Evolutionary conservation across 768 basidiomycete genomes (phyloP).

Genomic region (Mycena polygramma): DNA sequence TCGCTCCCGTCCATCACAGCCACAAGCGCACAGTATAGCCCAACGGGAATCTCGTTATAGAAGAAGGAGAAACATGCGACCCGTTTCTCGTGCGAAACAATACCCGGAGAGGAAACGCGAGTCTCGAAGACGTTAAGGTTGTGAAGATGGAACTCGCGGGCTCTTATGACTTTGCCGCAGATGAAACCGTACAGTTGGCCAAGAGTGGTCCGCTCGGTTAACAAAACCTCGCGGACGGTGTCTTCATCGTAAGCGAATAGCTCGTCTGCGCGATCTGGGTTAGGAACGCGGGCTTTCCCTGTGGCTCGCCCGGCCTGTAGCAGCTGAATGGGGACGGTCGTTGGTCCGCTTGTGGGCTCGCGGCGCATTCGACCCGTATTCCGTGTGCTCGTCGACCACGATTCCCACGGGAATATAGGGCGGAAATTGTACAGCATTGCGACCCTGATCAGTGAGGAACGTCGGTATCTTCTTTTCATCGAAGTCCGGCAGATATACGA

Average conservation of each 20-base stretch:
- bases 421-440: conserved; percentile 47
- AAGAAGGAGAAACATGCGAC: conserved; percentile 75
- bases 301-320: conserved; percentile 51
- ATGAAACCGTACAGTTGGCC: conserved; percentile 83
- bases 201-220: conserved; percentile 79
- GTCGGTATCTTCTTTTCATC: conserved; percentile 64
- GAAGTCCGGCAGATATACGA: conserved; percentile 76
- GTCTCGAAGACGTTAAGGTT: conserved; percentile 63
- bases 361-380: conserved; percentile 59
- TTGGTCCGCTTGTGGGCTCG: conserved; percentile 38
- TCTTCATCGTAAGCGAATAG: conserved; percentile 67
- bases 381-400: conserved; percentile 66
- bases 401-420: conserved; percentile 48
- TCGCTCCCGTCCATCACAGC: conserved; percentile 69
- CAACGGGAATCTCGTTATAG: conserved; percentile 72
- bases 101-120: conserved; percentile 50
- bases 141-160: conserved; percentile 73
- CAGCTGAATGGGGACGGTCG: conserved; percentile 58
- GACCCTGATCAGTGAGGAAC: conserved; percentile 71
- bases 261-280: conserved; percentile 60
- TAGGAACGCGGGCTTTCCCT: conserved; percentile 61
- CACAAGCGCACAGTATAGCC: conserved; percentile 74
- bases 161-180: conserved; percentile 73
- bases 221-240: conserved; percentile 69
- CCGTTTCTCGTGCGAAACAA: conserved; percentile 66